Evolutionary conservation across 371 early-diverging fungal genomes (phyloP).

Genomic region (Mucor velutinosus): DNA sequence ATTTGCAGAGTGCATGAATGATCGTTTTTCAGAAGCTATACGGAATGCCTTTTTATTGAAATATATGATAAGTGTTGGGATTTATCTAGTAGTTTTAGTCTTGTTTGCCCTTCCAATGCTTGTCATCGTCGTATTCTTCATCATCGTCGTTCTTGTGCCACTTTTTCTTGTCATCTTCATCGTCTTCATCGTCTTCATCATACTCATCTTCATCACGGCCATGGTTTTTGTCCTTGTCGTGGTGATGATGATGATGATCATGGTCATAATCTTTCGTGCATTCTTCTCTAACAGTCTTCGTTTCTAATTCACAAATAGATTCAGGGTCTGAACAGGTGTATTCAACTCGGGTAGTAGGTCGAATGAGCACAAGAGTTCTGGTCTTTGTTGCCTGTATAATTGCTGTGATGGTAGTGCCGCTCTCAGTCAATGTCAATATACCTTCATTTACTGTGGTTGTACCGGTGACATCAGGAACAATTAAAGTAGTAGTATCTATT

Average conservation of each 20-base stretch:
- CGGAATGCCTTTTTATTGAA: too few relatives aligned
- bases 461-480: neutral
- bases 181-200: neutral
- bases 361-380: neutral
- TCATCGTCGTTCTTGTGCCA: conserved; percentile 10
- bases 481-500: neutral
- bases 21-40: too few relatives aligned
- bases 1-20: too few relatives aligned
- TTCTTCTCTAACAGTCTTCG: too few relatives aligned
- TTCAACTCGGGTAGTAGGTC: neutral
- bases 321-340: neutral
- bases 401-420: neutral
- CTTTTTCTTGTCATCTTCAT: conserved; percentile 14
- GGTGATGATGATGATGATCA: neutral
- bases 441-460: neutral
- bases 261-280: neutral
- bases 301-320: too few relatives aligned
- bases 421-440: neutral
- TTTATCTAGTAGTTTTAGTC: neutral
- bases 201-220: neutral
- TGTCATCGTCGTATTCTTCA: conserved; percentile 1
- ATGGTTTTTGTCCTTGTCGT: neutral
- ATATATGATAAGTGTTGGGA: neutral
- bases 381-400: neutral
- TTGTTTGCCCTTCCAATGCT: conserved; percentile 23